phyloP scores from a whole-genome alignment of 23 red algal species.

The Agarophyton chilense region DNA sequence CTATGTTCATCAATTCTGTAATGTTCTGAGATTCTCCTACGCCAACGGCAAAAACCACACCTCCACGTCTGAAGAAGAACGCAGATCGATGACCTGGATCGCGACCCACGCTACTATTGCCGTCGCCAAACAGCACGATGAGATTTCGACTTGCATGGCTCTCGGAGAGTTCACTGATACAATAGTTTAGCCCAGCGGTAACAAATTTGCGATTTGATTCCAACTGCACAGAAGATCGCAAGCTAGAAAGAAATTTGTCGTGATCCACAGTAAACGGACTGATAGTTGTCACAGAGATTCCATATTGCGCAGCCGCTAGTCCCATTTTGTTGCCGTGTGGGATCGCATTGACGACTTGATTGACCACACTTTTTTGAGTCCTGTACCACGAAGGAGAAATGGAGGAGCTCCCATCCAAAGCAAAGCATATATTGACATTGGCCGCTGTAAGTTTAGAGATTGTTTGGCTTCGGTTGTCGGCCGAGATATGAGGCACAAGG shows the following conservation, averaged over 20 bases:
- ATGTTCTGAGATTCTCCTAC: slow-evolving; percentile 2
- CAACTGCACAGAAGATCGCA: background rate
- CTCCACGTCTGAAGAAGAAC: background rate
- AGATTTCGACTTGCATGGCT: background rate
- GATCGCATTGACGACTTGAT: background rate
- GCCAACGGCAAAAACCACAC: slow-evolving; percentile 9
- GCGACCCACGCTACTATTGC: background rate
- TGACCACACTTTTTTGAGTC: slow-evolving; percentile 3
- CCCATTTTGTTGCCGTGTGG: background rate
- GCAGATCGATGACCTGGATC: background rate
- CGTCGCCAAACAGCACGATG: slow-evolving; percentile 23
- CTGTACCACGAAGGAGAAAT: background rate
- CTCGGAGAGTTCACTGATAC: background rate
- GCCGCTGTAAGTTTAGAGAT: background rate
- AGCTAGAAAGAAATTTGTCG: background rate
- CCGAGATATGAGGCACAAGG: background rate
- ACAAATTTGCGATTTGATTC: background rate
- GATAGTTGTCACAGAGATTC: background rate
- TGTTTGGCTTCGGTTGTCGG: background rate
- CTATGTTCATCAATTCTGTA: background rate
- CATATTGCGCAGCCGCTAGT: slow-evolving; percentile 11
- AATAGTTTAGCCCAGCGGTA: background rate
- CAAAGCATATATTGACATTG: slow-evolving; percentile 20
- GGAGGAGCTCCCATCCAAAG: slow-evolving; percentile 4
- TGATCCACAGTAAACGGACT: background rate